Base-by-base conservation (phyloP, 208 protist genomes). In the Angomonas ambiguus region DNA sequence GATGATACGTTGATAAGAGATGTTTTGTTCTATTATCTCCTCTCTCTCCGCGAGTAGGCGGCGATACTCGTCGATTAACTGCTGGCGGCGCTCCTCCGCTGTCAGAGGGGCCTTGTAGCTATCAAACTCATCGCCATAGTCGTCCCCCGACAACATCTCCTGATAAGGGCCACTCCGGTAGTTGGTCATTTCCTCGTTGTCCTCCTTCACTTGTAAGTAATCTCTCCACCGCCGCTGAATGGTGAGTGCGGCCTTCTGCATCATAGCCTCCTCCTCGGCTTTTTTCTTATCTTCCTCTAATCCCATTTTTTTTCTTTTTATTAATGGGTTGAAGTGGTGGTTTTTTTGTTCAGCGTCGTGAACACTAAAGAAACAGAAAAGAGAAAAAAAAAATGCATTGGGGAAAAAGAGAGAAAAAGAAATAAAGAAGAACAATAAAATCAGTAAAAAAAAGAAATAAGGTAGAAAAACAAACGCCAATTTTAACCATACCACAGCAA, bases 201-300 rank as follows among this genome's bases (percentile, higher is more conserved):
- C 48, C 27, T 78, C 65, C 28, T 73, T 69, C 33, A 65, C 62
- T 13, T 77, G 69, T 16, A 41, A 24, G 51, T 82, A 77, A 22
- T 80, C 61, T 28, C 67, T 72, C 90, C 90, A 95, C 18, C 74
- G 72, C 27, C 68, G 61, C 74, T 95, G 90, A 28, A 95, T 92
- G n/a, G 86, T 58, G 8, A 49, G 48, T 0, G 87, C 90, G 1
- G 90, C 90, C 22, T 64, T 62, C 13, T 69, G 58, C 62, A 88
- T 81, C 62, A 45, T 42, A 8, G 62, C 62, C 70, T 87, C 61
- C 72, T 89, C 81, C 33, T 92, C 87, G 5, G 73, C 72, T 31
- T 41, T 53, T 35, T 30, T 1, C 27, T 56, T 56, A 8, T 56
- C 27, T 56, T 56, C 22, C 27, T 30, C 49, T 20, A 16, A 8